These are phyloP conservation scores for Nissolia schottii DNA, from an alignment of 306 rosid species.

Conservation along the genomic window DNA sequence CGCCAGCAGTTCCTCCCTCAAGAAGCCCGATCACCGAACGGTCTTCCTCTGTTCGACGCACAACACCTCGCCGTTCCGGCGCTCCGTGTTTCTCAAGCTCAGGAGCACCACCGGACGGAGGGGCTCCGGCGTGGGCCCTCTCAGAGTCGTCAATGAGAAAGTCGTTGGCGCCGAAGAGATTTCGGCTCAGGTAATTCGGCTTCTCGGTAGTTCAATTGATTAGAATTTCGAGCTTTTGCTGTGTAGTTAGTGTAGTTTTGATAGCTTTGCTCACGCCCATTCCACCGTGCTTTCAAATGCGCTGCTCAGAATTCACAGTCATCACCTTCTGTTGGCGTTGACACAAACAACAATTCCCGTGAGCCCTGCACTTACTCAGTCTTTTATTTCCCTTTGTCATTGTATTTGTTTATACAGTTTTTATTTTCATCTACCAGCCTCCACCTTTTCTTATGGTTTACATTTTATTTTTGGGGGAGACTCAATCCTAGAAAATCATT, in stretches of 20 bases:
- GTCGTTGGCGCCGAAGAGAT: constrained; percentile 88
- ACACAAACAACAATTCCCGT: constrained; percentile 17
- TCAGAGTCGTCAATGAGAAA: constrained; percentile 69
- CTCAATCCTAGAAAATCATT: background rate
- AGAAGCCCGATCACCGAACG: constrained; percentile 38
- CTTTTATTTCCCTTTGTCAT: background rate
- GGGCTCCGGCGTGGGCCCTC: constrained; percentile 26
- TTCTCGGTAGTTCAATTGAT: background rate
- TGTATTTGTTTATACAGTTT: background rate
- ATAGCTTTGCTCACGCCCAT: constrained; percentile 6
- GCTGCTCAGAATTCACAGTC: constrained; percentile 16
- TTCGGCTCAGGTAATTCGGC: constrained; percentile 69
- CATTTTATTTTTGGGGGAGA: background rate
- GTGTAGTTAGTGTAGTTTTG: no score
- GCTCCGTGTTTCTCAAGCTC: constrained; percentile 38
- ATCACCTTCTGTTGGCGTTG: constrained; percentile 23
- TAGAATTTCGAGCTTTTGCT: background rate
- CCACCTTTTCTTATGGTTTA: background rate
- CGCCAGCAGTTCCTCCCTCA: constrained; percentile 15
- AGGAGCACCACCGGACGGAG: constrained; percentile 9
- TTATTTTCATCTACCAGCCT: background rate
- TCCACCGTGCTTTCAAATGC: constrained; percentile 9
- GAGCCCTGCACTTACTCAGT: constrained; percentile 6
- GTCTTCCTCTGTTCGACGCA: constrained; percentile 51
- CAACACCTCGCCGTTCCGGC: constrained; percentile 16